Evolutionary conservation across 2,329 filamentous ascomycete genomes (phyloP), one percentile per base, ranked within the genome.

Genomic region (Grosmannia penicillata): DNA sequence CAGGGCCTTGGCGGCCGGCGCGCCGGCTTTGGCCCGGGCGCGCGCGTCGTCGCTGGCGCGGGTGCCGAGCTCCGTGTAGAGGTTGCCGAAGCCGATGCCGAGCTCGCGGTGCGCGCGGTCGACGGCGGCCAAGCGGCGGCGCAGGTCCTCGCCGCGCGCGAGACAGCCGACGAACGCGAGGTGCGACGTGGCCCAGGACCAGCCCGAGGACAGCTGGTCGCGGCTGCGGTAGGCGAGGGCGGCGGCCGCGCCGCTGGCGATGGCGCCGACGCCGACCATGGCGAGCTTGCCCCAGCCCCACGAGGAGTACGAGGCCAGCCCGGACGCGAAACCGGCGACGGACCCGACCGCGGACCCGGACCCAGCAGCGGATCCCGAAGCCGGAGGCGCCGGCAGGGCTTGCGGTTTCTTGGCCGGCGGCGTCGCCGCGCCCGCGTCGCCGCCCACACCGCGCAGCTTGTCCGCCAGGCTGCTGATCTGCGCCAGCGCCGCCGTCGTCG

Each of bases 81-180:
- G 66, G 53, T 95, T 91, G 13, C 76, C 77, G 53, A 87, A 93
- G 3, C 82, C 82, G 13, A 95, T 68, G 11, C 66, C 68, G 13
- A 83, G 68, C 41, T 82, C 74, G 33, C 64, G 56, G 25, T 75
- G 68, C 17, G 87, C 61, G 42, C 68, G 65, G n/a, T 72, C 66
- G 54, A 95, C 66, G 43, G 64, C 69, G n/a, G 66, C 61, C 9
- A 94, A 68, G 24, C 91, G 75, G 51, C 75, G 72, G 48, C 78
- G 76, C 46, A 96, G 64, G 52, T 94, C 86, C 49, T 87, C 81
- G 5, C 75, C 76, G n/a, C 83, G 76, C 34, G 82, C 81, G 8
- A 98, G 70, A 51, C 85, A 93, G 3, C 86, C 85, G 1, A 96
- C 83, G 51, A 96, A 98, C 56, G 91, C 83, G 21, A 98, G 73